Percentiles rank a stretch among this genome's conserved stretches.
These are phyloP conservation scores for Helianthus annuus DNA, from an alignment of 129 eudicot species.

Conservation along the genomic window DNA sequence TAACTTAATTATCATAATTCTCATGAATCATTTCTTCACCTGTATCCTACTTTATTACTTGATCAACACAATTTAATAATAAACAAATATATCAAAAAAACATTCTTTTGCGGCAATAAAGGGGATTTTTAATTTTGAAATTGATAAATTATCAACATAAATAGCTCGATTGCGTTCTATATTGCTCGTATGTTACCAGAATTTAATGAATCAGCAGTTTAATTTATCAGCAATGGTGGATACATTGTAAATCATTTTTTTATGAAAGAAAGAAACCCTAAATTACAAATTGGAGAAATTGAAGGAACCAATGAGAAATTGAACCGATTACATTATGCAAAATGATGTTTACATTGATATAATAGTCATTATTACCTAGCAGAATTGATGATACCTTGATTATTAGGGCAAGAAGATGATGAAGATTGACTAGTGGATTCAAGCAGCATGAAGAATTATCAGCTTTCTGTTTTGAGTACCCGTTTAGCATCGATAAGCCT, in stretches of 20 bases:
- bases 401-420: background rate
- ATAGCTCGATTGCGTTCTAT: background rate
- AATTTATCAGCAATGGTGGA: background rate
- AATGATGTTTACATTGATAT: background rate
- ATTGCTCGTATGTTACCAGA: background rate
- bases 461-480: background rate
- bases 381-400: conserved; percentile 2
- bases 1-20: background rate
- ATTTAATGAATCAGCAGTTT: background rate
- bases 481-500: background rate
- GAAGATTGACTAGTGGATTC: background rate
- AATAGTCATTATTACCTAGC: background rate
- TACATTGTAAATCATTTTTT: background rate
- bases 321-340: background rate
- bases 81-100: background rate
- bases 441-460: background rate
- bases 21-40: background rate
- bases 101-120: no score
- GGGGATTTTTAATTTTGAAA: no score
- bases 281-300: background rate
- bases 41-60: background rate
- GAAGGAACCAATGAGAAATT: background rate
- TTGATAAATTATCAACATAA: background rate
- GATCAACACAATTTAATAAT: background rate
- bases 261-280: background rate